Evolutionary conservation across 371 early-diverging fungal genomes (phyloP).

Genomic region (Parasitella parasitica): DNA sequence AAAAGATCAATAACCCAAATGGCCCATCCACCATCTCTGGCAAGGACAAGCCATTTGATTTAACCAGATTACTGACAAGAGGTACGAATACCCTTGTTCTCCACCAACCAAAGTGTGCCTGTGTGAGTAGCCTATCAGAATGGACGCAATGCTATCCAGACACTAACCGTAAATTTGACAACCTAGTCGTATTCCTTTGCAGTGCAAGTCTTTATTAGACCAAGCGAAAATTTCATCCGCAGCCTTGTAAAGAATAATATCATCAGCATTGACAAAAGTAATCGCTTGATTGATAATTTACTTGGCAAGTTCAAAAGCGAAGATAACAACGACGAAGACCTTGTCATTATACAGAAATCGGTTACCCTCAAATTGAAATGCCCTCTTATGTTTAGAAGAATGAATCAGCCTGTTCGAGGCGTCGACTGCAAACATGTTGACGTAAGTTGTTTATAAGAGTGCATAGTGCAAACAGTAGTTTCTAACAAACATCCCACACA

Average conservation of each 20-base stretch:
- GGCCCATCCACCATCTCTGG: constrained; percentile 12
- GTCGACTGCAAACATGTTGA: constrained; percentile 32
- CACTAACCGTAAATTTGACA: neutral
- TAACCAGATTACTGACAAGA: constrained; percentile 10
- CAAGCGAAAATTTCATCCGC: constrained; percentile 24
- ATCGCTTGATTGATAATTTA: constrained; percentile 17
- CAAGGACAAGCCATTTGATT: constrained; percentile 39
- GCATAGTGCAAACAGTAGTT: too few species aligned
- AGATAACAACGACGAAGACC: constrained; percentile 34
- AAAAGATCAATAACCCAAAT: neutral
- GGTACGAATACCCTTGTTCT: constrained; percentile 27
- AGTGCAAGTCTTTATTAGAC: constrained; percentile 18
- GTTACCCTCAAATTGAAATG: constrained; percentile 33
- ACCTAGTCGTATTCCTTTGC: constrained; percentile 28
- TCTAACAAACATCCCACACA: neutral
- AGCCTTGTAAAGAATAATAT: neutral
- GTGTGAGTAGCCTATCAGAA: constrained; percentile 29
- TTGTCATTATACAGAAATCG: constrained; percentile 27
- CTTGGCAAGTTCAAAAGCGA: constrained; percentile 10
- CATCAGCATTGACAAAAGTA: constrained; percentile 8
- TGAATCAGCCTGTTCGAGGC: constrained; percentile 36
- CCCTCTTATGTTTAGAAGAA: constrained; percentile 34
- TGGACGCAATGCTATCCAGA: too few species aligned
- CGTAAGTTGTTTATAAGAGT: too few species aligned
- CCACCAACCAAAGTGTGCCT: constrained; percentile 31